phyloP scores from a whole-genome alignment of 2,329 filamentous ascomycete species.

The Xylariales sp. region DNA sequence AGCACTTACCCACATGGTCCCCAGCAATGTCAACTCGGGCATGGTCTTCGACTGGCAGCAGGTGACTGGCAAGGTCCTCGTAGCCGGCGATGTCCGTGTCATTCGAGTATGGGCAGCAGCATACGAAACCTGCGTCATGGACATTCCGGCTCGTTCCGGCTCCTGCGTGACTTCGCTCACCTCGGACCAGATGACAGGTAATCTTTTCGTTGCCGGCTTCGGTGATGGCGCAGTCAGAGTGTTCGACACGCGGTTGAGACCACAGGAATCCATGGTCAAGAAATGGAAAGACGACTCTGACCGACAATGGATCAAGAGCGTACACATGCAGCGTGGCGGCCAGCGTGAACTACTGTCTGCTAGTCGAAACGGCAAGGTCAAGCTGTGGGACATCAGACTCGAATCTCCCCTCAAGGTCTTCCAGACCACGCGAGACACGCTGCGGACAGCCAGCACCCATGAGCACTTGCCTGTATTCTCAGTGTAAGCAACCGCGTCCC shows the following conservation, averaged over 20 bases:
- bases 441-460: conserved; percentile 85
- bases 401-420: conserved; percentile 71
- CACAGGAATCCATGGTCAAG: conserved; percentile 87
- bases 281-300: conserved; percentile 89
- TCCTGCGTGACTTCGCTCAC: conserved; percentile 95
- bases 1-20: conserved; percentile 87
- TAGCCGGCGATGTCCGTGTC: conserved; percentile 91
- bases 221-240: conserved; percentile 92
- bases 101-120: conserved; percentile 96
- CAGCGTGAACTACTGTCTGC: conserved; percentile 87
- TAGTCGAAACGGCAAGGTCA: conserved; percentile 88
- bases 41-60: conserved; percentile 99
- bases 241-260: conserved; percentile 81
- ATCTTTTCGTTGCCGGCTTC: conserved; percentile 93
- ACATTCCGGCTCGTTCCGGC: conserved; percentile 90
- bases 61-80: conserved; percentile 89
- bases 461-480: conserved; percentile 96
- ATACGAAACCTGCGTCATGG: conserved; percentile 85
- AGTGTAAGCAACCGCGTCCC: conserved; percentile 57
- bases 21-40: conserved; percentile 89
- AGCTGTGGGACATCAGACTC: conserved; percentile 93
- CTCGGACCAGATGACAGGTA: conserved; percentile 95
- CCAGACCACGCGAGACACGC: conserved; percentile 68
- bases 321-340: conserved; percentile 94
- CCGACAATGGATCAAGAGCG: conserved; percentile 89